Conservation (phyloP, 805 yeast species). For the Priceomyces medius region DNA sequence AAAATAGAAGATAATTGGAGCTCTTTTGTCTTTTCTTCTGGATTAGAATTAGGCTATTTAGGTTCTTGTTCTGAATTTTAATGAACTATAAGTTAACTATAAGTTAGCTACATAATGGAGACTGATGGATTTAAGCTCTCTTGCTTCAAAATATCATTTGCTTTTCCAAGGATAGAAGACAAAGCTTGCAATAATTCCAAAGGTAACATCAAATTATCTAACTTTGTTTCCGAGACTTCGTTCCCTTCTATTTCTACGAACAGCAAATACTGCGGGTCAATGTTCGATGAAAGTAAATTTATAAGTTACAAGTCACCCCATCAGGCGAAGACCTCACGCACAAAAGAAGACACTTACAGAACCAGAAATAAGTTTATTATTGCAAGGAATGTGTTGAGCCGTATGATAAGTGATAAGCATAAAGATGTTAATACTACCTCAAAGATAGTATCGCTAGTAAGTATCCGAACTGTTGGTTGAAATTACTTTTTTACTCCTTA, state of each 20-base stretch:
- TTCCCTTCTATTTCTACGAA: slow-evolving; percentile 9
- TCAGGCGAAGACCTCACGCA: neutral
- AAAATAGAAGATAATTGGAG: no score
- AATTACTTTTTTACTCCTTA: no score
- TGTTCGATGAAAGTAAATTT: slow-evolving; percentile 7
- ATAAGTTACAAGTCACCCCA: slow-evolving; percentile 6
- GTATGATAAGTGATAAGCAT: slow-evolving; percentile 8
- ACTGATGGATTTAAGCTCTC: neutral
- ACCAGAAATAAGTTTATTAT: slow-evolving; percentile 20
- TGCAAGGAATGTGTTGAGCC: slow-evolving; percentile 17
- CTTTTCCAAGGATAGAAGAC: slow-evolving; percentile 1
- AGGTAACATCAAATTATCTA: slow-evolving; percentile 1
- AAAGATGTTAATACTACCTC: slow-evolving; percentile 11
- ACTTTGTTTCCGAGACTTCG: slow-evolving; percentile 6
- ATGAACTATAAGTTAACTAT: no score
- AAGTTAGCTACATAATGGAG: neutral
- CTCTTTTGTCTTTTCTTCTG: no score
- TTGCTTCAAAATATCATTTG: slow-evolving; percentile 6
- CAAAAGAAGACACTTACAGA: slow-evolving; percentile 9
- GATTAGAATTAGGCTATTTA: no score
- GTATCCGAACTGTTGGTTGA: neutral
- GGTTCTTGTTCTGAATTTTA: no score
- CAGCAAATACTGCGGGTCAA: neutral
- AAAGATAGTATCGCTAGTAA: slow-evolving; percentile 13
- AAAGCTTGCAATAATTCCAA: neutral